These are phyloP conservation scores for Aurinia saxatilis DNA, from an alignment of 345 rosid species.

Conservation along the genomic window DNA sequence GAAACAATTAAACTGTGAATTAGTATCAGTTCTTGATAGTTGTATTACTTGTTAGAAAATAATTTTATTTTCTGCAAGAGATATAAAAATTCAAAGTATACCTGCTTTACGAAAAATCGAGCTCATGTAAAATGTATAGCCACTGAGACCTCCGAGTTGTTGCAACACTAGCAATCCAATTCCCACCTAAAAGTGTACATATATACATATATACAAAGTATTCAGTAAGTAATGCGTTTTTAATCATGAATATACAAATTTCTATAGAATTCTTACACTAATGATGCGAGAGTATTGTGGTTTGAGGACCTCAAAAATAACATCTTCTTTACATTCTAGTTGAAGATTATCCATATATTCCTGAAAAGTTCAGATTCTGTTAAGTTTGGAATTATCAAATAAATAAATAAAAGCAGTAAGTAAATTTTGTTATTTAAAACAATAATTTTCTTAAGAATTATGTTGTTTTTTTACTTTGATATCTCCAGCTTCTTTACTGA, in stretches of 20 bases:
- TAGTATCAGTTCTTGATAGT: neutral
- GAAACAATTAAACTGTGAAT: neutral
- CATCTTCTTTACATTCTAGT: slow-evolving; percentile 32
- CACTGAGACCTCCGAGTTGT: slow-evolving; percentile 77
- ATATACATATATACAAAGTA: neutral
- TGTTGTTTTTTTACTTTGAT: slow-evolving; percentile 29
- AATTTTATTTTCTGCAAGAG: neutral
- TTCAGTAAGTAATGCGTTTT: neutral
- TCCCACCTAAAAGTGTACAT: slow-evolving; percentile 37
- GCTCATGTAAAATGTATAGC: slow-evolving; percentile 47
- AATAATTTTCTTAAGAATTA: neutral
- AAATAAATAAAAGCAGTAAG: neutral
- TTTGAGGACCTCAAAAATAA: slow-evolving; percentile 33
- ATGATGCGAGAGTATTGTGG: slow-evolving; percentile 36
- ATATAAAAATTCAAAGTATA: slow-evolving; percentile 1
- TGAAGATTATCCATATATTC: slow-evolving; percentile 37
- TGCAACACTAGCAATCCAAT: slow-evolving; percentile 73
- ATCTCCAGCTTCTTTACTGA: slow-evolving; percentile 41
- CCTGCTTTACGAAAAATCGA: slow-evolving; percentile 45
- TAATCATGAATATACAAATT: neutral
- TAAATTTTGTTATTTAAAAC: no score
- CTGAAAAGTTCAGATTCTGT: slow-evolving; percentile 6
- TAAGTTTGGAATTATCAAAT: neutral
- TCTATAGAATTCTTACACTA: slow-evolving; percentile 20
- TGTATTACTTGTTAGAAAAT: neutral